Evolutionary conservation across 2,329 filamentous ascomycete species (phyloP).

Genomic region (Ophiostoma sp.): DNA sequence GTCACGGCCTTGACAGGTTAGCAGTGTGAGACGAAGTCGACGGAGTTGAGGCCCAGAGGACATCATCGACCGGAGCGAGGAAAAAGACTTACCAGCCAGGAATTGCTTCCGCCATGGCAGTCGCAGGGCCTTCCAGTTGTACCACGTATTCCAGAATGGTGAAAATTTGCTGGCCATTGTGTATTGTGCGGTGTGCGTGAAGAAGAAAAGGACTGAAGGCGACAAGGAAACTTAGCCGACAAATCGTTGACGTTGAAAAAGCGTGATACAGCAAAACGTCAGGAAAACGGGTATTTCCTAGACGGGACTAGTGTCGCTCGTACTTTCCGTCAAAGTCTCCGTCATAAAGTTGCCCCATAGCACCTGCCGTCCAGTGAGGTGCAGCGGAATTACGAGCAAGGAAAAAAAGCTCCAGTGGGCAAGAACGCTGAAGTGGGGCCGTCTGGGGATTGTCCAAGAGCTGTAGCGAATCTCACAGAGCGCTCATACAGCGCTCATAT

Average conservation of each 20-base stretch:
- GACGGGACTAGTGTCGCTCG: neutral
- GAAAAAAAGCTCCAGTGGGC: neutral
- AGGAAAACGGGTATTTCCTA: conserved; percentile 8
- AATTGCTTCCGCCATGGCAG: conserved; percentile 65
- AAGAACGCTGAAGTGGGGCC: neutral
- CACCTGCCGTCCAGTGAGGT: neutral
- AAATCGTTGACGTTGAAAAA: conserved; percentile 14
- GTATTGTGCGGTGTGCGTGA: neutral
- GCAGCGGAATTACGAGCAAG: neutral
- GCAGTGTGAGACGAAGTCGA: neutral
- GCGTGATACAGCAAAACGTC: neutral
- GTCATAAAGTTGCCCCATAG: neutral
- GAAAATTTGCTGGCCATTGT: conserved; percentile 29
- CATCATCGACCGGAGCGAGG: neutral
- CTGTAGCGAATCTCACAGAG: neutral
- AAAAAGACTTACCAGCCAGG: conserved; percentile 52
- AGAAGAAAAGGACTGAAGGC: neutral
- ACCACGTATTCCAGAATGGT: conserved; percentile 50
- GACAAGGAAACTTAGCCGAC: neutral
- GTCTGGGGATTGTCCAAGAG: neutral
- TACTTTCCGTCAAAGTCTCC: neutral
- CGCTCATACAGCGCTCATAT: neutral
- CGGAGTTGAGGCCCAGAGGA: neutral
- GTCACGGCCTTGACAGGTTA: conserved; percentile 56
- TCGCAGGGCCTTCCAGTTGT: conserved; percentile 61